A percentile compares a stretch with the other conserved stretches of the same genome.
These are phyloP conservation scores for Dysphania ambrosioides DNA, from an alignment of 148 eudicot genomes.

Conservation along the genomic window DNA sequence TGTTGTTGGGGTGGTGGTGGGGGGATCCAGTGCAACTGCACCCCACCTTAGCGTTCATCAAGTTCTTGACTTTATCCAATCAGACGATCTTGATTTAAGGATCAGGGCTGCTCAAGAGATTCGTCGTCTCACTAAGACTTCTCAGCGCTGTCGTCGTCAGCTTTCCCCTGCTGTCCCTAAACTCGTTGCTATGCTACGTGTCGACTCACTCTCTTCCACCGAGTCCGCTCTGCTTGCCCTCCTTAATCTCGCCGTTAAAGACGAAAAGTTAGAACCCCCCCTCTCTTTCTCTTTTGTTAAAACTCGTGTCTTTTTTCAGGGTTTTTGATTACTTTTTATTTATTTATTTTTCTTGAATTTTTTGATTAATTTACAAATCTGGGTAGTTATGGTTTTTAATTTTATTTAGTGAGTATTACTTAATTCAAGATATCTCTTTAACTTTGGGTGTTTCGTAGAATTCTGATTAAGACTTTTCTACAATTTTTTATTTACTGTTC, in stretches of 20 bases:
- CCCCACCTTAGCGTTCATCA: conserved; percentile 37
- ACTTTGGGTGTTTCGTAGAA: not conserved
- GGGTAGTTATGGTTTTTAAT: not conserved
- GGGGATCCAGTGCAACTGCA: conserved; percentile 24
- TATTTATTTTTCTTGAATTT: not conserved
- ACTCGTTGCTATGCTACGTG: conserved; percentile 77
- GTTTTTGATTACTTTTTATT: not conserved
- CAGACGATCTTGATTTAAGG: conserved; percentile 37
- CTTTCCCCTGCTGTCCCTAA: conserved; percentile 60
- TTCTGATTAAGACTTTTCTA: not conserved
- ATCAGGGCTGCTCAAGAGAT: conserved; percentile 78
- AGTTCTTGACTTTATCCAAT: conserved; percentile 51
- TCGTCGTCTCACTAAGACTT: conserved; percentile 91
- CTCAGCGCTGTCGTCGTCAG: conserved; percentile 80
- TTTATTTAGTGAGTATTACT: not conserved
- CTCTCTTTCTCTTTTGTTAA: conserved; percentile 8
- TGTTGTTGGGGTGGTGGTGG: not conserved
- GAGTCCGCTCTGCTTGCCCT: conserved; percentile 85
- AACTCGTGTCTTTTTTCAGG: conserved; percentile 12
- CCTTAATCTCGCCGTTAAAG: conserved; percentile 95
- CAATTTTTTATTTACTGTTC: too few species aligned
- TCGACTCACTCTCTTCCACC: conserved; percentile 40
- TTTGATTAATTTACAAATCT: not conserved
- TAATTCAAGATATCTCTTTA: too few species aligned
- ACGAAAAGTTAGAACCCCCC: conserved; percentile 69